Conservation (phyloP, 257 asterid species). For the Capsicum baccatum region DNA sequence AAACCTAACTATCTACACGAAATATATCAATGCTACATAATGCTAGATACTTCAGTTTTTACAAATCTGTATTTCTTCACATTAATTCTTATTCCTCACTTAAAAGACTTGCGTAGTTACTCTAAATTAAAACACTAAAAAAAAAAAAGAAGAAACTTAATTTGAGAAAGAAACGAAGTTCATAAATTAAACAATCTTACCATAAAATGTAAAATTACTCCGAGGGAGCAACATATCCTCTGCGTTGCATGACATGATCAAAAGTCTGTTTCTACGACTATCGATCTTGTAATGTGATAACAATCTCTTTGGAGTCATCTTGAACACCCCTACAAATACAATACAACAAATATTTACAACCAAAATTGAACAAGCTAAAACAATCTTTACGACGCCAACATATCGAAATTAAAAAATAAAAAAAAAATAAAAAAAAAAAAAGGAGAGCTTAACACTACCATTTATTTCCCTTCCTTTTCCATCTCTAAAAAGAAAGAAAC, state of each 20-base stretch:
- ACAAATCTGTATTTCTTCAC: neutral
- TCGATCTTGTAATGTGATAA: constrained; percentile 95
- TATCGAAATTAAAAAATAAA: neutral
- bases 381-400: neutral
- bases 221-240: constrained; percentile 99
- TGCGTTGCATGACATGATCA: constrained; percentile 91
- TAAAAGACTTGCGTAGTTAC: neutral
- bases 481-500: no score
- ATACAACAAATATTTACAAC: neutral
- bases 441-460: neutral
- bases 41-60: neutral
- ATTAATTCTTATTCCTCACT: neutral
- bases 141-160: neutral
- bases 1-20: neutral
- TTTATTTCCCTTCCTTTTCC: neutral
- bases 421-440: neutral
- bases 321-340: constrained; percentile 70
- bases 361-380: no score
- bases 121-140: neutral
- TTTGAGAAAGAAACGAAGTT: neutral
- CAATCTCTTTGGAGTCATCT: constrained; percentile 85
- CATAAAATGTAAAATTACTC: constrained; percentile 81
- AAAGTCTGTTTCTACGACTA: constrained; percentile 59
- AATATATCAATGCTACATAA: neutral
- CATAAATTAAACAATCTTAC: constrained; percentile 38